These are phyloP conservation scores for Pleurotus djamor DNA, from an alignment of 768 basidiomycete genomes.

Conservation along the genomic window DNA sequence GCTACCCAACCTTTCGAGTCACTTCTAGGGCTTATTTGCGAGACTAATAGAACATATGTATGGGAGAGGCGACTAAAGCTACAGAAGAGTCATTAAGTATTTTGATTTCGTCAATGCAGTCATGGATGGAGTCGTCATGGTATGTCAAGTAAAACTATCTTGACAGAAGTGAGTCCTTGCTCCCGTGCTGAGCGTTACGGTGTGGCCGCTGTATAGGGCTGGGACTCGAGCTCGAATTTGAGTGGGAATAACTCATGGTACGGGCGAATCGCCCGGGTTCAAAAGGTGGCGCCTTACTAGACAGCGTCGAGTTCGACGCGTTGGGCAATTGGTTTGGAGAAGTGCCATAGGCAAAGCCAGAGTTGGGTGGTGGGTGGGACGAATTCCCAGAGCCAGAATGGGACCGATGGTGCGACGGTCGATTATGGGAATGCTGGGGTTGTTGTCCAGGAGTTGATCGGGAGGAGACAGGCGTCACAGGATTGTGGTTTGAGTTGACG, in stretches of 20 bases:
- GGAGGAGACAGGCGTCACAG: background rate
- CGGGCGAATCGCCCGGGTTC: constrained; percentile 30
- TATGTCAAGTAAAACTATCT: background rate
- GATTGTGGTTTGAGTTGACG: background rate
- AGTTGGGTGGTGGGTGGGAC: background rate
- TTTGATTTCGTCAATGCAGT: too few relatives aligned
- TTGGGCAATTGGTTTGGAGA: constrained; percentile 4
- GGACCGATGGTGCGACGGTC: constrained; percentile 1
- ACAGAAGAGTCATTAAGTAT: too few relatives aligned
- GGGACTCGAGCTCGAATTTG: constrained; percentile 3
- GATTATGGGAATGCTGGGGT: background rate
- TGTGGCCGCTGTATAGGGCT: background rate
- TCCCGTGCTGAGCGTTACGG: background rate
- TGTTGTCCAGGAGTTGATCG: background rate
- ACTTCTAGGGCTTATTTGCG: too few relatives aligned
- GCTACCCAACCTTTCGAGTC: too few relatives aligned
- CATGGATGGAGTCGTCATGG: too few relatives aligned
- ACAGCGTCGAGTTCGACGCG: constrained; percentile 31
- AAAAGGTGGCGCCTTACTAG: constrained; percentile 51
- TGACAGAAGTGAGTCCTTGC: background rate
- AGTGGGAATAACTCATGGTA: background rate
- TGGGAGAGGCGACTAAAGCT: too few relatives aligned
- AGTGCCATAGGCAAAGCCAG: background rate
- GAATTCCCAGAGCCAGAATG: background rate
- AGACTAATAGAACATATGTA: too few relatives aligned